Base-by-base conservation (phyloP, 2,329 filamentous ascomycete genomes). In the Cytospora paraplurivora region DNA sequence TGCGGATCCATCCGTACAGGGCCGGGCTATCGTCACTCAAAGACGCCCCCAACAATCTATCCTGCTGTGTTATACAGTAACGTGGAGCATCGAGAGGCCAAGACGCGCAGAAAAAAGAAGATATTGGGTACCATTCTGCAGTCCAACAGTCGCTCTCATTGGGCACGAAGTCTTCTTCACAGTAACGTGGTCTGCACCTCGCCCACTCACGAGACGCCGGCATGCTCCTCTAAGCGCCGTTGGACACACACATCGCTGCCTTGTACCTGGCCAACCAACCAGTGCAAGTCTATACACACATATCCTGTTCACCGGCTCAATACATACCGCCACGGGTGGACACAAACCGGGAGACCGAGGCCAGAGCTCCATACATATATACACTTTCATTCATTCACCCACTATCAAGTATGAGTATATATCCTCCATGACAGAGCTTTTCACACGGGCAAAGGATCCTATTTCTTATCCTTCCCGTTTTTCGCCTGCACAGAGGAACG, bases 141-240 rank as follows among this genome's bases (percentile, higher is more conserved):
- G 35, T 27, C 38, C 44, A n/a, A 53, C 15, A 56, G 33, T 44
- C 54, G 15, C 61, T 41, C 35, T 41, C 21, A 49, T 63, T 59
- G 56, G 61, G 61, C 61, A 63, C 37, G 55, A 87, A 63, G 56
- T 59, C 51, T 33, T 49, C 34, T 32, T 60, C 53, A 21, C 44
- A n/a, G n/a, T 47, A 17, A 47, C 21, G 44, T 47, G 44, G 44
- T 21, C n/a, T 21, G 44, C 44, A 47, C n/a, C 21, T 47, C 8
- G 44, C 44, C 44, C 44, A 47, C 44, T 47, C 44, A 47, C 8
- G 10, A 19, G 44, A 17, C 44, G 13, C 2, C 44, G 21, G 21
- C 7, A 47, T 19, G 7, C 11, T 21, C 44, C n/a, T 19, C n/a
- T 47, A 47, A 47, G 44, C 44, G 44, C 44, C 44, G 15, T n/a